A percentile compares a stretch with the other conserved stretches of the same genome.
These are phyloP conservation scores for Sanghuangporus sanghuang DNA, from an alignment of 1,284 basidiomycete species.

Conservation along the genomic window DNA sequence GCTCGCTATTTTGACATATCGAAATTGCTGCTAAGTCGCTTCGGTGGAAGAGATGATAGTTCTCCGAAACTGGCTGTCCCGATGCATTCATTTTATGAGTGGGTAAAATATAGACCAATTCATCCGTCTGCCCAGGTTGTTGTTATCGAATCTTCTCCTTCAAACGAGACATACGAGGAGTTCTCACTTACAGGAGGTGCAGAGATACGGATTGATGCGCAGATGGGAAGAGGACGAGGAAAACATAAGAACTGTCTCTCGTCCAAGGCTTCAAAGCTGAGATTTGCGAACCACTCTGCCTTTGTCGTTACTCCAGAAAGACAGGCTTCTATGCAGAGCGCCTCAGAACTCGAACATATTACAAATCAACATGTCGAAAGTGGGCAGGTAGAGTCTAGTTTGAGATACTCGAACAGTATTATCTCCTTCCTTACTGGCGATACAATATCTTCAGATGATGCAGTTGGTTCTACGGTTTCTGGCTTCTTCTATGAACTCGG, in stretches of 20 bases:
- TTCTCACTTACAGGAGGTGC: neutral
- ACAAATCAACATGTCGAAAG: neutral
- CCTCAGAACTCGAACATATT: neutral
- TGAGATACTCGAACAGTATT: neutral
- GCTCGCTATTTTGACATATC: slow-evolving; percentile 40
- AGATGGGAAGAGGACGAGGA: neutral
- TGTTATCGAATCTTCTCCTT: slow-evolving; percentile 16
- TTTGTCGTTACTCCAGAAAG: neutral
- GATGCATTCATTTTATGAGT: slow-evolving; percentile 33
- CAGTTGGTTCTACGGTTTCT: neutral
- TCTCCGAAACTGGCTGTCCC: slow-evolving; percentile 19
- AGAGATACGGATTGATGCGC: neutral
- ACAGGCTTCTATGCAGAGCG: neutral
- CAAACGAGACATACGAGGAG: neutral
- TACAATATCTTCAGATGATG: neutral
- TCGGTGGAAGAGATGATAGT: neutral
- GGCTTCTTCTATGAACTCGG: neutral
- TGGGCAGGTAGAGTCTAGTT: neutral
- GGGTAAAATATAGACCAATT: slow-evolving; percentile 27
- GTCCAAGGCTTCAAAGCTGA: slow-evolving; percentile 3
- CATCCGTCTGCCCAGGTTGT: slow-evolving; percentile 25
- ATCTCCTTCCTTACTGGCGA: neutral
- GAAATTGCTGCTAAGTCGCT: slow-evolving; percentile 20
- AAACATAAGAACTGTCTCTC: slow-evolving; percentile 5
- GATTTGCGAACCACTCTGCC: neutral